These are phyloP conservation scores for Pittosporum tobira DNA, from an alignment of 129 eudicot genomes.

Conservation along the genomic window DNA sequence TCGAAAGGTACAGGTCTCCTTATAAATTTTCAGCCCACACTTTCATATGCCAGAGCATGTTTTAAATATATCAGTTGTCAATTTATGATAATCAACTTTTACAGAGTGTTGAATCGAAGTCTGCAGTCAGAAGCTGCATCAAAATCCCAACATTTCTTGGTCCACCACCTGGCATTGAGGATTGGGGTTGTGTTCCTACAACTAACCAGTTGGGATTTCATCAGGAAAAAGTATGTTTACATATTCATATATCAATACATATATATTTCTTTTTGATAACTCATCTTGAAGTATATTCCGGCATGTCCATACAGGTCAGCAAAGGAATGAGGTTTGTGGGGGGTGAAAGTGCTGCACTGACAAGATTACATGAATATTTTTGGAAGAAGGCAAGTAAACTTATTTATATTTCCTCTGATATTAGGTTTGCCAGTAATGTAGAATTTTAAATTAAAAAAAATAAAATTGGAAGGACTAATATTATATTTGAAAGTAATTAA, in stretches of 20 bases:
- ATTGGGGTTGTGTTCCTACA: slow-evolving; percentile 56
- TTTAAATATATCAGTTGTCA: neutral
- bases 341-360: slow-evolving; percentile 58
- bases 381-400: slow-evolving; percentile 53
- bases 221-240: slow-evolving; percentile 27
- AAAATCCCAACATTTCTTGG: slow-evolving; percentile 45
- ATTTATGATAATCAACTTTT: slow-evolving; percentile 7
- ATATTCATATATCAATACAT: neutral
- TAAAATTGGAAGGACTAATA: no score
- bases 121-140: slow-evolving; percentile 33
- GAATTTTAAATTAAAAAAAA: no score
- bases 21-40: neutral
- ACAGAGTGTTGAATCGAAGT: slow-evolving; percentile 56
- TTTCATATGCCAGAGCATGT: neutral
- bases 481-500: no score
- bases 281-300: neutral
- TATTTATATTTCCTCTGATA: neutral
- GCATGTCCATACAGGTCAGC: slow-evolving; percentile 27
- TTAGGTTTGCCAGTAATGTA: no score
- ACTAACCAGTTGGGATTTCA: slow-evolving; percentile 32
- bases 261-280: no score
- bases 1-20: slow-evolving; percentile 40
- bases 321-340: slow-evolving; percentile 52
- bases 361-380: slow-evolving; percentile 56
- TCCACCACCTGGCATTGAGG: slow-evolving; percentile 38